Conservation (phyloP, 768 basidiomycete species). For the Kwoniella sp. region DNA sequence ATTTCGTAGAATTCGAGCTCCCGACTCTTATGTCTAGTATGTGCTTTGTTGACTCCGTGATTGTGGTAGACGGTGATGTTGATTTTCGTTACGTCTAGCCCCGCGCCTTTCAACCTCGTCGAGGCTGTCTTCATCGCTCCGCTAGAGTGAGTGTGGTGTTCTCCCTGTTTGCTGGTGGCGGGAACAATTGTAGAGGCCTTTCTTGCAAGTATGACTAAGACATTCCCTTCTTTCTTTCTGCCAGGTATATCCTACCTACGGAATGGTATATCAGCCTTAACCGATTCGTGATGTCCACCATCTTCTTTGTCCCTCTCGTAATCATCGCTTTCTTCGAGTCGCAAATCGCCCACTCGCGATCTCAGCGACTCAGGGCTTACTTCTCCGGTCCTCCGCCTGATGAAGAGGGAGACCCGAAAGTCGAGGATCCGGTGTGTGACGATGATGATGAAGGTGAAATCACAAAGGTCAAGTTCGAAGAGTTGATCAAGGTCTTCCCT, state of each 20-base stretch:
- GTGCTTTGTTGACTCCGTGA: slow-evolving; percentile 16
- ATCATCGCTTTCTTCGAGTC: slow-evolving; percentile 77
- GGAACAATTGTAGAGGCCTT: too few species aligned
- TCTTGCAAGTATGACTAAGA: too few species aligned
- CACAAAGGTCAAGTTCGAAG: slow-evolving; percentile 54
- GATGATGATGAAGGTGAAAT: slow-evolving; percentile 72
- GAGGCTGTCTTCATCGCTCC: slow-evolving; percentile 80
- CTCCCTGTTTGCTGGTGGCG: too few species aligned
- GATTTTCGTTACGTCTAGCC: slow-evolving; percentile 51
- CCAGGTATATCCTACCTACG: slow-evolving; percentile 58
- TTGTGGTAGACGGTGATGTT: too few species aligned
- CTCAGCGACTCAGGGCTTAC: slow-evolving; percentile 30
- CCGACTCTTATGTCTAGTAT: slow-evolving; percentile 64
- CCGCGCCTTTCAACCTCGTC: slow-evolving; percentile 88
- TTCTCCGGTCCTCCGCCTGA: slow-evolving; percentile 45
- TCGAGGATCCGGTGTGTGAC: slow-evolving; percentile 72
- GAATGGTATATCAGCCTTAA: slow-evolving; percentile 76
- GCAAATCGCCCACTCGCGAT: slow-evolving; percentile 48
- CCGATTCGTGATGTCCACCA: slow-evolving; percentile 69
- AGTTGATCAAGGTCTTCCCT: slow-evolving; percentile 49
- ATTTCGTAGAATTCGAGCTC: slow-evolving; percentile 50
- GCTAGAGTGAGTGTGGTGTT: slow-evolving; percentile 67
- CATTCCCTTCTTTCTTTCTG: slow-evolving; percentile 55
- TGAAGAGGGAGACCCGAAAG: slow-evolving; percentile 55
- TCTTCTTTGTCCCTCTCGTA: slow-evolving; percentile 81